A percentile compares a stretch with the other conserved stretches of the same genome.
Conservation (phyloP, 2,329 filamentous ascomycete genomes). For the Trichophyton equinum region DNA sequence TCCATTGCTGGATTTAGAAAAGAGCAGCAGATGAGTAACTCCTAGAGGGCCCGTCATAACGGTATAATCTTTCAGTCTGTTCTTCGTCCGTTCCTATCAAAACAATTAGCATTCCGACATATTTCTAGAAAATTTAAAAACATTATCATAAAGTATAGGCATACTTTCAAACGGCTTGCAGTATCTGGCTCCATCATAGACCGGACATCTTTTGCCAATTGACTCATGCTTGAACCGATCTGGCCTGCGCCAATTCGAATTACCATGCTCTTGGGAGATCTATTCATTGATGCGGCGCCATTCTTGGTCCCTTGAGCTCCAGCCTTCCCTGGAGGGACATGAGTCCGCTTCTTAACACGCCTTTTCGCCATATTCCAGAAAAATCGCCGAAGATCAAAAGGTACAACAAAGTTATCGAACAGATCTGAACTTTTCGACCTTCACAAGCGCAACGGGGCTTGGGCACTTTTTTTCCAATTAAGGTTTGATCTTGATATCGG, state of each 20-base stretch:
- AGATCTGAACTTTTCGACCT: not conserved
- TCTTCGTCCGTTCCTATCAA: slow-evolving; percentile 61
- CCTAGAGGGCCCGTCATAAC: slow-evolving; percentile 92
- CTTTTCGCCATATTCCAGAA: slow-evolving; percentile 56
- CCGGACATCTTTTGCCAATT: slow-evolving; percentile 82
- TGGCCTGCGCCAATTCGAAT: slow-evolving; percentile 92
- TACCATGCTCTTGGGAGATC: slow-evolving; percentile 90
- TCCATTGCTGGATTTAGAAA: slow-evolving; percentile 76
- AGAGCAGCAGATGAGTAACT: slow-evolving; percentile 83
- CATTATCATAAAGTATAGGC: not conserved
- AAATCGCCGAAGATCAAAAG: not conserved
- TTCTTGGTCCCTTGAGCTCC: slow-evolving; percentile 38
- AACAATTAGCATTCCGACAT: not conserved
- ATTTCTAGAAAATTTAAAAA: not conserved
- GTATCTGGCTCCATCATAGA: slow-evolving; percentile 94
- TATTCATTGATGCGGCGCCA: slow-evolving; percentile 42
- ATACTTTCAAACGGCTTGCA: slow-evolving; percentile 64
- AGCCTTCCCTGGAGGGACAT: slow-evolving; percentile 46
- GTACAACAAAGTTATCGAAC: slow-evolving; percentile 1
- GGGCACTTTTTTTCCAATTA: slow-evolving; percentile 8
- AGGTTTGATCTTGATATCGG: slow-evolving; percentile 7
- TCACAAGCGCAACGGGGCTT: not conserved
- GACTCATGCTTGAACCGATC: slow-evolving; percentile 79
- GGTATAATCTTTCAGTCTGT: slow-evolving; percentile 81
- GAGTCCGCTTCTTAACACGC: slow-evolving; percentile 80